phyloP scores from a whole-genome alignment of 306 rosid species.

The Citrullus mucosospermus region DNA sequence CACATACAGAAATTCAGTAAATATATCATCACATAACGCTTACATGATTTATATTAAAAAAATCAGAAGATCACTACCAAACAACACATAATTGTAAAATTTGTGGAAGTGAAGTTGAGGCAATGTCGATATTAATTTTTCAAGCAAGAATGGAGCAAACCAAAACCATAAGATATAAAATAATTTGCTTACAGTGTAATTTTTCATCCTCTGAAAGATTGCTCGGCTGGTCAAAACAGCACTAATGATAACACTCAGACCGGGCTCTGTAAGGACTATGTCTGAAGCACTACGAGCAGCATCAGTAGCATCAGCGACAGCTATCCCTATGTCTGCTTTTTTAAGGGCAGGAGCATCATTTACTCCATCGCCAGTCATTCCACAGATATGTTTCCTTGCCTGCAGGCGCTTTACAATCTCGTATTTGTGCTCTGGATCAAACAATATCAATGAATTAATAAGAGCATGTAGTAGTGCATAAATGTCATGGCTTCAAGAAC shows the following conservation, averaged over 20 bases:
- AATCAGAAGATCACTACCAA: not conserved
- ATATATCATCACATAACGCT: not conserved
- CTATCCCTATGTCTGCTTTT: constrained; percentile 98
- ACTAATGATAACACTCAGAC: constrained; percentile 91
- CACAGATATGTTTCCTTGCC: constrained; percentile 96
- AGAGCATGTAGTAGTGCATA: not conserved
- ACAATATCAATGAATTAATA: constrained; percentile 8
- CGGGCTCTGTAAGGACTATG: constrained; percentile 95
- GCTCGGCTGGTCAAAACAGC: constrained; percentile 98
- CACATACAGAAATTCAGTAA: not conserved
- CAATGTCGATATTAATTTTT: not conserved
- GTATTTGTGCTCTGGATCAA: constrained; percentile 73
- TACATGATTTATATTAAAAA: not conserved
- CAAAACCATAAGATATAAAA: not conserved
- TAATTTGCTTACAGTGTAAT: constrained; percentile 63
- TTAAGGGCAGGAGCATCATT: constrained; percentile 99
- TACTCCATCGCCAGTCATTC: constrained; percentile 99
- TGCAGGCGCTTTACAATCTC: constrained; percentile 98
- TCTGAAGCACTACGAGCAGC: constrained; percentile 99
- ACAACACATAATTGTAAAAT: not conserved
- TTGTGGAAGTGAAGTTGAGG: not conserved
- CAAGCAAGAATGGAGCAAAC: not conserved
- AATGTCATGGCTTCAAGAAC: not conserved
- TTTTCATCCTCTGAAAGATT: constrained; percentile 97
- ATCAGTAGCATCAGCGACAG: constrained; percentile 98